phyloP scores from a whole-genome alignment of 2,329 filamentous ascomycete genomes.

The Parascedosporium putredinis region DNA sequence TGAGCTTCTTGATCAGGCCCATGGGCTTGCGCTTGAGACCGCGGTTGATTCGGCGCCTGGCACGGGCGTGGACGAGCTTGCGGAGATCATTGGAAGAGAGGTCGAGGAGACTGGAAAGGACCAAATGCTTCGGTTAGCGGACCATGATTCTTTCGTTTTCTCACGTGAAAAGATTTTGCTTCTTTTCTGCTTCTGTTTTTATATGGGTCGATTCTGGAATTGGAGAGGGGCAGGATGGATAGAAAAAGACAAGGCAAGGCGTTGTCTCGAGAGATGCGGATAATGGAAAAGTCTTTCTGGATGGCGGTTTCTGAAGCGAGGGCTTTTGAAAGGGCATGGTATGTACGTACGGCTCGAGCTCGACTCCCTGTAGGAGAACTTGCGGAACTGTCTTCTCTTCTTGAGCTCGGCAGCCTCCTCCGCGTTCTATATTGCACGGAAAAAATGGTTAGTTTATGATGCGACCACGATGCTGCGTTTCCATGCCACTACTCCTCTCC shows the following conservation, averaged over 20 bases:
- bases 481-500: too few species aligned
- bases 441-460: slow-evolving; percentile 22
- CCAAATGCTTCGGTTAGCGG: not conserved
- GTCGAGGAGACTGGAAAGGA: slow-evolving; percentile 72
- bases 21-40: slow-evolving; percentile 99
- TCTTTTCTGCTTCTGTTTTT: too few species aligned
- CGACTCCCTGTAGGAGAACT: slow-evolving; percentile 99
- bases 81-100: slow-evolving; percentile 97
- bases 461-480: too few species aligned
- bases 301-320: too few species aligned
- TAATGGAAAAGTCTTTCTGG: too few species aligned
- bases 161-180: too few species aligned
- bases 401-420: slow-evolving; percentile 99
- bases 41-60: slow-evolving; percentile 98
- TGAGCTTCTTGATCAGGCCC: slow-evolving; percentile 99
- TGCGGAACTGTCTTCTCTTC: slow-evolving; percentile 99
- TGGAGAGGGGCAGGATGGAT: not conserved
- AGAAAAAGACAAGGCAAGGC: not conserved
- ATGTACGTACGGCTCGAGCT: slow-evolving; percentile 88
- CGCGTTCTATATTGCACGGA: slow-evolving; percentile 57
- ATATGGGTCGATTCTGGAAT: too few species aligned
- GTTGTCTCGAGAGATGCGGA: not conserved
- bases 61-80: slow-evolving; percentile 98
- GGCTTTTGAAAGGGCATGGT: too few species aligned
- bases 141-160: not conserved